A percentile compares a stretch with the other conserved stretches of the same genome.
Evolutionary conservation across 2,329 filamentous ascomycete genomes (phyloP).

Genomic region (Pseudogymnoascus sp.): DNA sequence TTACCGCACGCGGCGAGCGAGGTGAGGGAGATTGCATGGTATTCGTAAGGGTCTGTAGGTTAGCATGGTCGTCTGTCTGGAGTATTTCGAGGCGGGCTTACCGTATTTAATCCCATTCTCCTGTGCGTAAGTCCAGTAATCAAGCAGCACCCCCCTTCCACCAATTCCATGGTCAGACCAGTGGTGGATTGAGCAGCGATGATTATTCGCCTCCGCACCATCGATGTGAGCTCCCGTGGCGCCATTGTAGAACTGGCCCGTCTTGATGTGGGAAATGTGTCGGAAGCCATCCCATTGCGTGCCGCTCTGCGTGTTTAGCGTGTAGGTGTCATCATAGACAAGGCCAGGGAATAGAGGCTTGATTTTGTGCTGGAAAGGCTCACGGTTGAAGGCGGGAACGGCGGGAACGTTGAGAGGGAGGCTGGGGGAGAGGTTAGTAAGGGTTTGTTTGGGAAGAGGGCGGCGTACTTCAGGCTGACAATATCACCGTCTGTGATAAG

Average conservation of each 20-base stretch:
- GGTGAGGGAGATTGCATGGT: slow-evolving; percentile 24
- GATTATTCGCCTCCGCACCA: slow-evolving; percentile 21
- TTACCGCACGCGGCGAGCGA: slow-evolving; percentile 27
- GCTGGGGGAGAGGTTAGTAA: slow-evolving; percentile 16
- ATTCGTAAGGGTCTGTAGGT: slow-evolving; percentile 26
- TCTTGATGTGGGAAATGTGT: slow-evolving; percentile 31
- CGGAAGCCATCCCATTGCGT: slow-evolving; percentile 54
- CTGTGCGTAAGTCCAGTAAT: slow-evolving; percentile 42
- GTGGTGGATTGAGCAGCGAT: slow-evolving; percentile 30
- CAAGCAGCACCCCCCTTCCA: slow-evolving; percentile 48
- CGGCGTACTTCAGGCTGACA: slow-evolving; percentile 33
- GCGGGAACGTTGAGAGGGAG: slow-evolving; percentile 30
- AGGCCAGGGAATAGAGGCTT: slow-evolving; percentile 22
- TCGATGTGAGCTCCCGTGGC: slow-evolving; percentile 26
- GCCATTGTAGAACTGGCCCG: slow-evolving; percentile 27
- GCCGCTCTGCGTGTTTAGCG: slow-evolving; percentile 52
- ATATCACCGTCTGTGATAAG: slow-evolving; percentile 40
- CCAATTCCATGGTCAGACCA: slow-evolving; percentile 43
- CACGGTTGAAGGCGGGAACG: slow-evolving; percentile 33
- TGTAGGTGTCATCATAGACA: slow-evolving; percentile 57
- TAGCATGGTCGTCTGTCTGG: not conserved
- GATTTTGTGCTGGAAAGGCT: slow-evolving; percentile 31
- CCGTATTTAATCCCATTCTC: slow-evolving; percentile 34
- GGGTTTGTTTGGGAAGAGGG: not conserved
- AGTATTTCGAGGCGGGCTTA: not conserved